Percentiles rank a stretch among this genome's conserved stretches.
Conservation (phyloP, 805 yeast genomes). For the Gaillardinia entomophila region DNA sequence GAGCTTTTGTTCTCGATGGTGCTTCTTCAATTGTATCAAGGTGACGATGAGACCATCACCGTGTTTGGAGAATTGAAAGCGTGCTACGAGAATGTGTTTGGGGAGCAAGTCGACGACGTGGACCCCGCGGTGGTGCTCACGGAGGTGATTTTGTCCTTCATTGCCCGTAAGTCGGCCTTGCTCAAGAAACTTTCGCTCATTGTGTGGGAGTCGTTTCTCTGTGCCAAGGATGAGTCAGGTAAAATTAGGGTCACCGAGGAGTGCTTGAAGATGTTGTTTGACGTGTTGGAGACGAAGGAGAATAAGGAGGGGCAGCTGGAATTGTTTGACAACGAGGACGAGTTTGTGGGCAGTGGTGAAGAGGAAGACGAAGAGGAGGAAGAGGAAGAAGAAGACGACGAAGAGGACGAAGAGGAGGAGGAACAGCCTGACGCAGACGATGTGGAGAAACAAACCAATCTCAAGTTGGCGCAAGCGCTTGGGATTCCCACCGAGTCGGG, state of each 20-base stretch:
- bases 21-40: constrained; percentile 69
- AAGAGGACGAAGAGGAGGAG: constrained; percentile 3
- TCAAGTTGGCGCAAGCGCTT: constrained; percentile 64
- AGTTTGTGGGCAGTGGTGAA: constrained; percentile 17
- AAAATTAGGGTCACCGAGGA: constrained; percentile 20
- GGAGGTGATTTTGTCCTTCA: constrained; percentile 41
- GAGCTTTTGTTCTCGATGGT: constrained; percentile 75
- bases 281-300: constrained; percentile 52
- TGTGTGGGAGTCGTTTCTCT: constrained; percentile 38
- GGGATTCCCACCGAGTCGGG: constrained; percentile 52
- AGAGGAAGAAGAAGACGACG: constrained; percentile 6
- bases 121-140: constrained; percentile 31
- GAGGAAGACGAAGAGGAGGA: constrained; percentile 12
- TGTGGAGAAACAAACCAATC: constrained; percentile 43
- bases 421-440: constrained; percentile 9
- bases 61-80: constrained; percentile 67
- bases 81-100: constrained; percentile 46
- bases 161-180: constrained; percentile 31
- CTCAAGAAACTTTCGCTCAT: constrained; percentile 31
- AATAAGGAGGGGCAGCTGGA: constrained; percentile 74
- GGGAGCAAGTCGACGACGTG: constrained; percentile 27
- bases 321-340: constrained; percentile 60
- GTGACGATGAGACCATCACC: constrained; percentile 70
- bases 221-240: constrained; percentile 23
- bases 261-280: constrained; percentile 29